Percentiles rank a stretch among this genome's conserved stretches.
Conservation (phyloP, 345 rosid species). For the Euphorbia peplus region DNA sequence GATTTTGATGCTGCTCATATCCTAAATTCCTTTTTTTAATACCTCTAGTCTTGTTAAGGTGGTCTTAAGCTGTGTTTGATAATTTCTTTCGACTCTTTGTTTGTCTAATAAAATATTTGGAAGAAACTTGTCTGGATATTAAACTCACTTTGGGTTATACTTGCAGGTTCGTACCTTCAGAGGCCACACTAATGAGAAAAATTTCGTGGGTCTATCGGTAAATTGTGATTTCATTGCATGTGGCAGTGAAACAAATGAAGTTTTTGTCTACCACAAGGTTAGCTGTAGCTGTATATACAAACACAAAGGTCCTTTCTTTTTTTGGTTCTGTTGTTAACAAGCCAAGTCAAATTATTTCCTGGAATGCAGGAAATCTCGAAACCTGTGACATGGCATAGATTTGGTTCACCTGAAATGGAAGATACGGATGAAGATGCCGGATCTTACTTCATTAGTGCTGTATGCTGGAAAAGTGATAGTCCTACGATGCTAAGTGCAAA, state of each 20-base stretch:
- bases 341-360: background rate
- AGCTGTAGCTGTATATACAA: slow-evolving; percentile 19
- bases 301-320: background rate
- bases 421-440: slow-evolving; percentile 80
- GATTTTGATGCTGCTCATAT: background rate
- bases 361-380: slow-evolving; percentile 72
- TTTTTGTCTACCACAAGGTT: slow-evolving; percentile 94
- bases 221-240: slow-evolving; percentile 84
- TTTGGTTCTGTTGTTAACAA: background rate
- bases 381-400: slow-evolving; percentile 79
- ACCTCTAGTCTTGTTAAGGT: background rate
- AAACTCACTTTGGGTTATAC: background rate
- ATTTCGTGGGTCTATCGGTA: slow-evolving; percentile 88
- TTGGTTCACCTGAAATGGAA: slow-evolving; percentile 86
- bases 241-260: slow-evolving; percentile 97
- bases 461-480: slow-evolving; percentile 97
- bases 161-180: slow-evolving; percentile 79
- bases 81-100: background rate
- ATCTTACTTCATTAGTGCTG: slow-evolving; percentile 89
- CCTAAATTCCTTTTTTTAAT: background rate
- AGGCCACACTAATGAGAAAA: slow-evolving; percentile 97
- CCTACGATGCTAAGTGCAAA: slow-evolving; percentile 93
- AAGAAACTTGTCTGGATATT: background rate
- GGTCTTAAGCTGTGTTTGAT: background rate
- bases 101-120: background rate